Conservation (phyloP, 2,329 filamentous ascomycete species). For the Cercospora sp. region DNA sequence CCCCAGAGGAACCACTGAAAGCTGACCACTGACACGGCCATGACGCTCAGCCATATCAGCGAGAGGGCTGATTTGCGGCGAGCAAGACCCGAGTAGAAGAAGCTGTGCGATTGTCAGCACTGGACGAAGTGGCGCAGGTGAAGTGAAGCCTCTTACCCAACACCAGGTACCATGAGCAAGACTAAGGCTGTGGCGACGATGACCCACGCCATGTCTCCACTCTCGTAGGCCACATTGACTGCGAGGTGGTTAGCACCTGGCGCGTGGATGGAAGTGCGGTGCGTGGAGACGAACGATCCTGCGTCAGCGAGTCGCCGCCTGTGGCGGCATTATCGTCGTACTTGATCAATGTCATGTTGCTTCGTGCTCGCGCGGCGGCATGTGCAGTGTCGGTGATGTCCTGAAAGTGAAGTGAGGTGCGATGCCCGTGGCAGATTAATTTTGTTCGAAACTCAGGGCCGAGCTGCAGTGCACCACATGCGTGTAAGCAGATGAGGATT, state of each 20-base stretch:
- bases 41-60: constrained; percentile 80
- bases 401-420: neutral
- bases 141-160: constrained; percentile 55
- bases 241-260: neutral
- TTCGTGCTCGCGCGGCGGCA: neutral
- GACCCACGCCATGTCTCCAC: constrained; percentile 82
- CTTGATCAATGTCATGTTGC: neutral
- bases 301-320: constrained; percentile 65
- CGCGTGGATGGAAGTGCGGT: neutral
- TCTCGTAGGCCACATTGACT: constrained; percentile 84
- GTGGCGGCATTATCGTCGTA: constrained; percentile 39
- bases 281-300: constrained; percentile 50
- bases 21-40: constrained; percentile 74
- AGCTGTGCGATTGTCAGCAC: constrained; percentile 48
- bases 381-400: neutral
- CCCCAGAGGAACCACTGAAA: constrained; percentile 99
- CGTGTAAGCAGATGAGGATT: neutral
- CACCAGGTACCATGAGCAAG: constrained; percentile 88
- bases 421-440: neutral
- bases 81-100: constrained; percentile 91
- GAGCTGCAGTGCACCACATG: neutral
- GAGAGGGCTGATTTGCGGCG: constrained; percentile 86
- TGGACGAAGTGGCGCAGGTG: constrained; percentile 8
- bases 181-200: constrained; percentile 68
- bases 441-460: neutral